phyloP scores from a whole-genome alignment of 164 flowering plant genomes.

The Nymphaea thermarum region DNA sequence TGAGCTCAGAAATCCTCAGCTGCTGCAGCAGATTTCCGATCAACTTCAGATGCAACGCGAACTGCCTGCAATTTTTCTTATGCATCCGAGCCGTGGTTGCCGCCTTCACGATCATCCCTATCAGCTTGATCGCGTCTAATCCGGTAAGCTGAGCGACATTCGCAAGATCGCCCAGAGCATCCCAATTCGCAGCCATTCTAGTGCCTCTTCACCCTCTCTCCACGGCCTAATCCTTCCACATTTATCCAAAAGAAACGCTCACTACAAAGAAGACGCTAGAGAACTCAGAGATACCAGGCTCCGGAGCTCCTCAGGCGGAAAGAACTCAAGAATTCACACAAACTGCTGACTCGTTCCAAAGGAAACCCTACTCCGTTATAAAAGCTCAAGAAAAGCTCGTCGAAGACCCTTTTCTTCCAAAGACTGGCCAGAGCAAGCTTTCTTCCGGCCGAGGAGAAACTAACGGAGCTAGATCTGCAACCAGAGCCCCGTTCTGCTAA shows the following conservation, averaged over 20 bases:
- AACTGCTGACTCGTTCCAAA: too few species aligned
- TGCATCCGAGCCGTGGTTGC: slow-evolving; percentile 90
- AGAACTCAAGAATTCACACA: too few species aligned
- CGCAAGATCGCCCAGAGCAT: slow-evolving; percentile 61
- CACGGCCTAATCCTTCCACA: neutral
- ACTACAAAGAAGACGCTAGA: too few species aligned
- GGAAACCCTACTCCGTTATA: too few species aligned
- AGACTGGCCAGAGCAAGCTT: too few species aligned
- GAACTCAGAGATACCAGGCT: too few species aligned
- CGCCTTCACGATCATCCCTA: slow-evolving; percentile 76
- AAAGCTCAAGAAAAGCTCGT: too few species aligned
- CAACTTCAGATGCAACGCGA: slow-evolving; percentile 80
- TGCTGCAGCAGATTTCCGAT: slow-evolving; percentile 87
- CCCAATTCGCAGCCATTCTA: slow-evolving; percentile 50
- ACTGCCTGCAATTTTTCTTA: slow-evolving; percentile 90
- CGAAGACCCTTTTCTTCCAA: too few species aligned
- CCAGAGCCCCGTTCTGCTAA: neutral
- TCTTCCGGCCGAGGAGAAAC: too few species aligned
- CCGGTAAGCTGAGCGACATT: slow-evolving; percentile 77
- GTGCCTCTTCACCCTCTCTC: slow-evolving; percentile 1
- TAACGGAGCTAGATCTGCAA: neutral
- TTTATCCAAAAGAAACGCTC: neutral
- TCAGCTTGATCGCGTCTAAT: slow-evolving; percentile 60
- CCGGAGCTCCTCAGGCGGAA: too few species aligned
- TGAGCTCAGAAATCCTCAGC: slow-evolving; percentile 81